phyloP scores from a whole-genome alignment of 345 rosid genomes.

The Hypericum perforatum region DNA sequence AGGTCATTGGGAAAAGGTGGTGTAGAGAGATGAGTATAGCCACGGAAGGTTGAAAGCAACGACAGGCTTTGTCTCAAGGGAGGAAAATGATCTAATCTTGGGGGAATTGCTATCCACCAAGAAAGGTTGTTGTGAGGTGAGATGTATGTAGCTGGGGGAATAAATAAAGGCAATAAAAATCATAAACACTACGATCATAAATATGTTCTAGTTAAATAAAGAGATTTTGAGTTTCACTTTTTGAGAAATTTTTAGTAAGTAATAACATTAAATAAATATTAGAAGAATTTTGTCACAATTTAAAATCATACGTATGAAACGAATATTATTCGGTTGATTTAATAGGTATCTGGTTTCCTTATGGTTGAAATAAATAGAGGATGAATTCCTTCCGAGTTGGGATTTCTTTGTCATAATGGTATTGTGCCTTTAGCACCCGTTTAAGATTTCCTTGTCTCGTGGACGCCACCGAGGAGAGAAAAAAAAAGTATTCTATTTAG shows the following conservation, averaged over 20 bases:
- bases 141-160: constrained; percentile 17
- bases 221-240: too few species aligned
- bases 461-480: background rate
- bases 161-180: constrained; percentile 15
- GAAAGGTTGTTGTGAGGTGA: constrained; percentile 30
- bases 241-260: too few species aligned
- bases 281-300: too few species aligned
- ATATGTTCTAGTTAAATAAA: too few species aligned
- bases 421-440: constrained; percentile 16
- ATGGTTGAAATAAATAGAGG: constrained; percentile 11
- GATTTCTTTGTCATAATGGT: constrained; percentile 31
- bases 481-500: too few species aligned
- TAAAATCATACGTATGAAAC: too few species aligned
- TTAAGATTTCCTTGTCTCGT: constrained; percentile 13
- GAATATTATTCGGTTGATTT: too few species aligned
- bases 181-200: constrained; percentile 16
- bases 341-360: too few species aligned
- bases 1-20: constrained; percentile 24
- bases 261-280: too few species aligned
- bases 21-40: constrained; percentile 35
- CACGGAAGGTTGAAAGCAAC: constrained; percentile 29
- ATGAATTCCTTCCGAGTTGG: constrained; percentile 11
- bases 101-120: constrained; percentile 31
- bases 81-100: constrained; percentile 20
- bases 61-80: constrained; percentile 34